A percentile compares a stretch with the other conserved stretches of the same genome.
These are phyloP conservation scores for Dendrobium catenatum DNA, from an alignment of 106 monocot species.

Conservation along the genomic window DNA sequence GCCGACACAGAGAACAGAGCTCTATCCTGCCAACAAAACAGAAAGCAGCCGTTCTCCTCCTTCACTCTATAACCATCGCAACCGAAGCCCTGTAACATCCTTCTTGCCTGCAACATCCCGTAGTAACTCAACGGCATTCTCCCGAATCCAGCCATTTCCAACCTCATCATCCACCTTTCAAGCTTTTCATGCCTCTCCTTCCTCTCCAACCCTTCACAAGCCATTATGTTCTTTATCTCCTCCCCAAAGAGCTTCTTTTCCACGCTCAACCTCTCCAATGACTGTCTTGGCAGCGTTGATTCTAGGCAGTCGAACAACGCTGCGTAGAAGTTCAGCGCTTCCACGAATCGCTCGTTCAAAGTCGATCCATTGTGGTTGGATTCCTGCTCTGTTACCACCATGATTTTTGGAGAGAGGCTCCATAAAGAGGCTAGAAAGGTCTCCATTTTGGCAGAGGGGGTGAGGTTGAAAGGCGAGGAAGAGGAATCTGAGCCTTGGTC, in stretches of 20 bases:
- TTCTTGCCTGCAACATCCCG: conserved; percentile 35
- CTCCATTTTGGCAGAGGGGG: conserved; percentile 25
- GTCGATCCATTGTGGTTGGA: conserved; percentile 56
- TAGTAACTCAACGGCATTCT: conserved; percentile 41
- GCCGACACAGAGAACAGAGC: conserved; percentile 62
- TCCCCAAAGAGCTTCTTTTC: conserved; percentile 62
- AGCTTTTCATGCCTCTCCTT: conserved; percentile 68
- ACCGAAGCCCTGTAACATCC: conserved; percentile 45
- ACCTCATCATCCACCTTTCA: conserved; percentile 41
- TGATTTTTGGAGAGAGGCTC: conserved; percentile 61
- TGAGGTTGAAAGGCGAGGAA: conserved; percentile 11
- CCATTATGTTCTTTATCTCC: conserved; percentile 65
- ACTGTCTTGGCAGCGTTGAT: conserved; percentile 23
- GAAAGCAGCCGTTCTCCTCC: conserved; percentile 41
- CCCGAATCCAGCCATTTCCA: conserved; percentile 46
- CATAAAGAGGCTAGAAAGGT: conserved; percentile 41
- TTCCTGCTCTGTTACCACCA: conserved; percentile 79
- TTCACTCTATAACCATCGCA: conserved; percentile 43
- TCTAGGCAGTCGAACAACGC: conserved; percentile 89
- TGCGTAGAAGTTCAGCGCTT: conserved; percentile 88
- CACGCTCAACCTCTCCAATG: conserved; percentile 40
- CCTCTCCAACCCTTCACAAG: conserved; percentile 63
- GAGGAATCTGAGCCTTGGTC: conserved; percentile 29
- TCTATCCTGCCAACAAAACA: conserved; percentile 63
- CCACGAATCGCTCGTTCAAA: conserved; percentile 62